Evolutionary conservation across 352 stramenopile species (phyloP).

Genomic region (Phytophthora brassicae): DNA sequence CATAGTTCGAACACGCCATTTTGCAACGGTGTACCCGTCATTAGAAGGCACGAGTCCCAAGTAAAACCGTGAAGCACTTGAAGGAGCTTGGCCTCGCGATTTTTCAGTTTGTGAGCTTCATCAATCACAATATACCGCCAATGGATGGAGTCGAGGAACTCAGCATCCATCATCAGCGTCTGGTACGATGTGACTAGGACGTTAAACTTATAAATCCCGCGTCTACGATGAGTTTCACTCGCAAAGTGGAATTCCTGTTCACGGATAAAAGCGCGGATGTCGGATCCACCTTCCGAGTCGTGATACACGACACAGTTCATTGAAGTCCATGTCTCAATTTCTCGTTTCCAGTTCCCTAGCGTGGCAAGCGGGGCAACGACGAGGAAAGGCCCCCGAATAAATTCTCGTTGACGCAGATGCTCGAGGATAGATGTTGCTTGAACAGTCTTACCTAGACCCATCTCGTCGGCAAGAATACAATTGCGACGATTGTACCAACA

Average conservation of each 20-base stretch:
- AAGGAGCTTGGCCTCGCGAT: conserved; percentile 93
- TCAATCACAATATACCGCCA: conserved; percentile 99
- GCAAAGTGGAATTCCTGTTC: conserved; percentile 97
- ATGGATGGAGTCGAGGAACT: conserved; percentile 91
- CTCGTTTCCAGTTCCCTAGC: conserved; percentile 98
- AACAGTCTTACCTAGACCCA: conserved; percentile 91
- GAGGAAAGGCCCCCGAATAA: conserved; percentile 96
- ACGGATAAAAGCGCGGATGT: conserved; percentile 92
- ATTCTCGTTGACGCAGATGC: conserved; percentile 90
- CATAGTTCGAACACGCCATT: conserved; percentile 99
- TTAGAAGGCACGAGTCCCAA: conserved; percentile 92
- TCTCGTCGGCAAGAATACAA: conserved; percentile 90
- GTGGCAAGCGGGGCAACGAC: conserved; percentile 98
- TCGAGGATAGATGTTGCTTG: conserved; percentile 94
- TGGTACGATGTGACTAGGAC: conserved; percentile 98
- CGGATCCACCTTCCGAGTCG: conserved; percentile 91
- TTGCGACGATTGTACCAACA: conserved; percentile 97
- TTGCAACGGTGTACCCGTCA: conserved; percentile 98
- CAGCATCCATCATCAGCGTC: conserved; percentile 93
- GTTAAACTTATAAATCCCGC: conserved; percentile 93
- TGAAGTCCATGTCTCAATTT: conserved; percentile 98
- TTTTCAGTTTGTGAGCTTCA: conserved; percentile 99
- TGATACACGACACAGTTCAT: conserved; percentile 99
- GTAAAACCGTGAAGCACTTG: conserved; percentile 87
- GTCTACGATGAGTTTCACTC: conserved; percentile 70